Percentiles rank a stretch among this genome's conserved stretches.
These are phyloP conservation scores for Sarocladiaceae sp. DNA, from an alignment of 2,329 filamentous ascomycete genomes.

Conservation along the genomic window DNA sequence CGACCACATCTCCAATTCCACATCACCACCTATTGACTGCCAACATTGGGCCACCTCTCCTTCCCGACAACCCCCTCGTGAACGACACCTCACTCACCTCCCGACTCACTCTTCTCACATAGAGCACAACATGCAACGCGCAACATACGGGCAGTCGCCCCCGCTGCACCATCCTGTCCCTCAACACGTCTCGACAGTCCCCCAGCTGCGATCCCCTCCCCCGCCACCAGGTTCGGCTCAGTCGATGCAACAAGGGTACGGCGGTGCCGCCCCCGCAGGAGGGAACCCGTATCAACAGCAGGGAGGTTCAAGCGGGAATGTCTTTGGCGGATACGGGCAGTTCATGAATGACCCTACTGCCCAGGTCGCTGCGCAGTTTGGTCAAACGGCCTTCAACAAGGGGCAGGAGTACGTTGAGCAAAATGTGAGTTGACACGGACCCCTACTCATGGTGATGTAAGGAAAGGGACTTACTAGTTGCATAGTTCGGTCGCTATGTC, in stretches of 20 bases:
- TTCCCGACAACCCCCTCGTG: constrained; percentile 8
- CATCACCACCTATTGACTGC: constrained; percentile 3
- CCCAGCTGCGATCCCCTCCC: constrained; percentile 90
- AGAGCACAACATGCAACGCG: constrained; percentile 97
- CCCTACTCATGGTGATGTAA: neutral
- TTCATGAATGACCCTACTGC: constrained; percentile 96
- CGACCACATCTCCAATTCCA: constrained; percentile 8
- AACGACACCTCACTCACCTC: constrained; percentile 1
- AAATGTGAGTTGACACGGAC: constrained; percentile 58
- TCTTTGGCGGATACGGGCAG: constrained; percentile 71
- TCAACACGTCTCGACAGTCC: constrained; percentile 96
- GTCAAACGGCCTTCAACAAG: constrained; percentile 83
- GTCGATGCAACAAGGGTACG: constrained; percentile 54
- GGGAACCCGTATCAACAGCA: constrained; percentile 64
- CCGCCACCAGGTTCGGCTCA: constrained; percentile 68
- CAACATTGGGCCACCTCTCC: constrained; percentile 15
- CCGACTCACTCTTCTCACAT: constrained; percentile 22
- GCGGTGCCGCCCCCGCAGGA: constrained; percentile 35
- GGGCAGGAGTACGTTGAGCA: constrained; percentile 94
- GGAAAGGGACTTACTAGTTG: neutral
- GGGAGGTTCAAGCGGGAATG: constrained; percentile 44
- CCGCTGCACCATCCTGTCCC: constrained; percentile 95
- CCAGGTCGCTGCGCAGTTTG: constrained; percentile 91
- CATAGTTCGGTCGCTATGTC: constrained; percentile 65
- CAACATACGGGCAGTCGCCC: constrained; percentile 79